These are phyloP conservation scores for Rubus parviflorus DNA, from an alignment of 306 rosid genomes.

Conservation along the genomic window DNA sequence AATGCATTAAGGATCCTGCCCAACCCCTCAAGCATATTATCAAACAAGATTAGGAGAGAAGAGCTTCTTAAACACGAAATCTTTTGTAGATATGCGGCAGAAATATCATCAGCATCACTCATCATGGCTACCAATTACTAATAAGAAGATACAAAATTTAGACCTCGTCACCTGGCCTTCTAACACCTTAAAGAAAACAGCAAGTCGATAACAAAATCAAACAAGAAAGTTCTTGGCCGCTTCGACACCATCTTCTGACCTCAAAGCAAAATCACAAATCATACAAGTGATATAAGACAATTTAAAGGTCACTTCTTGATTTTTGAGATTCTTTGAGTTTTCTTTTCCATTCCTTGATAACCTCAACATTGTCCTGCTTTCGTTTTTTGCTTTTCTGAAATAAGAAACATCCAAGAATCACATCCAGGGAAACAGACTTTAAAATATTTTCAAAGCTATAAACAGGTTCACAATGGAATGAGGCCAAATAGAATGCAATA, in stretches of 20 bases:
- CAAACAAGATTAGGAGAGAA: too few relatives aligned
- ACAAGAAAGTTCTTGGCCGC: too few relatives aligned
- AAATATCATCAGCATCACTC: too few relatives aligned
- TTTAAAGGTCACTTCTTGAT: conserved; percentile 18
- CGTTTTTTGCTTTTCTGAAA: conserved; percentile 58
- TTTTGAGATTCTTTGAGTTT: conserved; percentile 51
- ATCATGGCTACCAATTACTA: too few relatives aligned
- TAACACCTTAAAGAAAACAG: background rate
- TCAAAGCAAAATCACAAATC: background rate
- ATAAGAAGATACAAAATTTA: too few relatives aligned
- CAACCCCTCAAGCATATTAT: too few relatives aligned
- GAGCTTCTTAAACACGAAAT: too few relatives aligned
- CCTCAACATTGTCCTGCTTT: conserved; percentile 47
- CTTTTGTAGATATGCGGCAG: too few relatives aligned
- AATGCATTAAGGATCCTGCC: too few relatives aligned
- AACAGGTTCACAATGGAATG: background rate
- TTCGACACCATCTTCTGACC: too few relatives aligned
- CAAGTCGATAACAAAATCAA: too few relatives aligned
- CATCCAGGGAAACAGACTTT: background rate
- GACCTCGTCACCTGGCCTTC: too few relatives aligned
- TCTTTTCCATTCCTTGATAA: conserved; percentile 59
- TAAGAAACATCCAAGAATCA: background rate
- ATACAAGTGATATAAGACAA: background rate
- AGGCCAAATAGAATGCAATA: background rate
- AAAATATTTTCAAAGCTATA: background rate